Base-by-base conservation (phyloP, 169 alveolate species). In the Plasmodium ovale region DNA sequence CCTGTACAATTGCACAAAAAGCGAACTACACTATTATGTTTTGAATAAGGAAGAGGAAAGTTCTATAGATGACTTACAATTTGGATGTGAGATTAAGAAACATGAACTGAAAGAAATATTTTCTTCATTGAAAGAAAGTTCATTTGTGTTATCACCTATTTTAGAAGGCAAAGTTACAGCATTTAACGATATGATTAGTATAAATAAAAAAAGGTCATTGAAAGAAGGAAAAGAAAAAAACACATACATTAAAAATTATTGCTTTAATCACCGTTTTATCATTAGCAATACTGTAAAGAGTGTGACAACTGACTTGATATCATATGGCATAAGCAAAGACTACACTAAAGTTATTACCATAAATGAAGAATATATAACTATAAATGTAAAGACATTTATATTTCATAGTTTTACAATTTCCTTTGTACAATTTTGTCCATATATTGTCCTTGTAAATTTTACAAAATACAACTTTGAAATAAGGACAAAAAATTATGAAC, bases 381-480 rank as follows among this genome's bases (percentile, higher is more conserved):
- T 77, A 21, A 53, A 53, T 23, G 39, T 77, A 4, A 54, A 77
- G n/a, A 51, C 39, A n/a, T 12, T 77, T 12, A 53, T 16, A 14
- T 60, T 77, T n/a, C 88, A 77, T 54, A 7, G 49, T 7, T 77
- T 77, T 37, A 49, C 27, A 35, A 10, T 77, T 21, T 60, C 74
- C 0, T 77, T 77, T 19, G 47, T 77, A n/a, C 74, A 77, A 14
- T 77, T 77, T 10, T 77, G 27, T 44, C 77, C 88, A 6, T 64
- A 77, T 37, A 49, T 77, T 67, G 51, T 77, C 47, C 0, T 77
- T 21, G 74, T 77, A 4, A 77, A 77, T 54, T 51, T 77, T 1
- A 77, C 88, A 0, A 77, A 77, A 68, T 77, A 77, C 27, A 31
- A 49, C 56, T 77, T 77, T 27, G 51, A 77, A 35, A 35, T 77